These are phyloP conservation scores for Lentinus brumalis DNA, from an alignment of 768 basidiomycete genomes.

Conservation along the genomic window DNA sequence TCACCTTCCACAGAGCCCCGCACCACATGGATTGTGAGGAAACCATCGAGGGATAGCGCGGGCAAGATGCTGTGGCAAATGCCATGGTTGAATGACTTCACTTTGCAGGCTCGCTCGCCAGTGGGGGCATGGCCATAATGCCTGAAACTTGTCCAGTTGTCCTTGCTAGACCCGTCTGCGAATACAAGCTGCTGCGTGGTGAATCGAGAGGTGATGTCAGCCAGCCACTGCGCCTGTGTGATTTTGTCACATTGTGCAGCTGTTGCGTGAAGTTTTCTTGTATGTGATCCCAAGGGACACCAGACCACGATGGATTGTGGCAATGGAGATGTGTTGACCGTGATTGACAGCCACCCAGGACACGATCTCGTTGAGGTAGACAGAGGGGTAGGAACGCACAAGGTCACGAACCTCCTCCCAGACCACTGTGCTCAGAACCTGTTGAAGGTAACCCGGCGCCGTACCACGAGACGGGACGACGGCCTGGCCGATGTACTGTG, in stretches of 20 bases:
- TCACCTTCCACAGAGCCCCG: slow-evolving; percentile 31
- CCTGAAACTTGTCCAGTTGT: slow-evolving; percentile 30
- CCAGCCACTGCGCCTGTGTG: slow-evolving; percentile 4
- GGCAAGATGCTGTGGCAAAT: slow-evolving; percentile 29
- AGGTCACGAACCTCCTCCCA: too few relatives aligned
- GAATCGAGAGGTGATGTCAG: slow-evolving; percentile 12
- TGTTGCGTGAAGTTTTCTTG: slow-evolving; percentile 22
- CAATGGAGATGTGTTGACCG: not conserved
- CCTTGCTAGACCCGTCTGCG: slow-evolving; percentile 35
- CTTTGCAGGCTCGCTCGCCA: slow-evolving; percentile 18
- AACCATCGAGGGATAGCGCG: slow-evolving; percentile 31
- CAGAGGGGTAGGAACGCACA: not conserved
- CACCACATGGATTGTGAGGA: slow-evolving; percentile 28
- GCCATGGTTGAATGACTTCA: slow-evolving; percentile 13
- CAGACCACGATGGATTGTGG: slow-evolving; percentile 2
- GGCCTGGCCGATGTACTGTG: too few relatives aligned
- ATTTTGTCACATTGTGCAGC: slow-evolving; percentile 22
- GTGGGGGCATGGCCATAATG: slow-evolving; percentile 27
- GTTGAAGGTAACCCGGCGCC: too few relatives aligned
- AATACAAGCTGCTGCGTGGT: slow-evolving; percentile 24
- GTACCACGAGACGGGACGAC: too few relatives aligned
- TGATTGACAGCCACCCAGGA: not conserved
- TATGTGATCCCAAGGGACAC: slow-evolving; percentile 18
- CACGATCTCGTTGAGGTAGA: slow-evolving; percentile 4
- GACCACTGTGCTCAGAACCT: too few relatives aligned